Evolutionary conservation across 345 rosid genomes (phyloP).

Genomic region (Noccaea bulbosa): DNA sequence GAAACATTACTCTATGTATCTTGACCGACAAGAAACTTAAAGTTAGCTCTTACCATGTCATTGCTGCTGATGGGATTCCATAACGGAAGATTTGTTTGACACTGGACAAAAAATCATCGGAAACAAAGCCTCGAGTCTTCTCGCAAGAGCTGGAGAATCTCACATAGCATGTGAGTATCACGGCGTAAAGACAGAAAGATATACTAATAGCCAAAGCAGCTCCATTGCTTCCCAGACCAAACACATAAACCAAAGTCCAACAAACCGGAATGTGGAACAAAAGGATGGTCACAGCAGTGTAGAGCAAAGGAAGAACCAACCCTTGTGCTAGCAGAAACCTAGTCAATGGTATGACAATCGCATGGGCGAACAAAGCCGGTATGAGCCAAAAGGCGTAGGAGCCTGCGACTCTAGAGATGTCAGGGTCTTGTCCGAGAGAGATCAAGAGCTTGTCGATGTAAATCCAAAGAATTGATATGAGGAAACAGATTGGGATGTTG

Average conservation of each 20-base stretch:
- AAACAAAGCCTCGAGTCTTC: conserved; percentile 33
- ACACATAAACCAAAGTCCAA: conserved; percentile 7
- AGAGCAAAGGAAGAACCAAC: conserved; percentile 30
- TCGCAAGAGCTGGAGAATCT: conserved; percentile 46
- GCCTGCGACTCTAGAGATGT: conserved; percentile 35
- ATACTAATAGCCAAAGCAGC: conserved; percentile 51
- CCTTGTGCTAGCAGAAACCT: conserved; percentile 30
- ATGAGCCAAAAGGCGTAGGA: conserved; percentile 32
- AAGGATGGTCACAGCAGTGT: conserved; percentile 12
- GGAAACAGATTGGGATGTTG: conserved; percentile 32
- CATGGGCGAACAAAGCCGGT: conserved; percentile 27
- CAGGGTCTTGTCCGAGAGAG: conserved; percentile 42
- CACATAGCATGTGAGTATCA: conserved; percentile 44
- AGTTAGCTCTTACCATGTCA: conserved; percentile 45
- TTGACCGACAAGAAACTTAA: background rate
- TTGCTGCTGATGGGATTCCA: conserved; percentile 51
- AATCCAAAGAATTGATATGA: conserved; percentile 38
- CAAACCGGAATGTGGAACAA: conserved; percentile 17
- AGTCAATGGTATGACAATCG: conserved; percentile 17
- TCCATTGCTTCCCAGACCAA: conserved; percentile 42
- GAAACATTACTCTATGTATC: background rate
- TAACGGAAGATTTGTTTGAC: conserved; percentile 43
- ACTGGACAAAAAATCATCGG: conserved; percentile 17
- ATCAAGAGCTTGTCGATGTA: conserved; percentile 34
- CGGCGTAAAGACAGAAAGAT: conserved; percentile 51